Percentiles rank a stretch among this genome's conserved stretches.
phyloP scores from a whole-genome alignment of 2,329 filamentous ascomycete genomes.

The Penicillium sp. region DNA sequence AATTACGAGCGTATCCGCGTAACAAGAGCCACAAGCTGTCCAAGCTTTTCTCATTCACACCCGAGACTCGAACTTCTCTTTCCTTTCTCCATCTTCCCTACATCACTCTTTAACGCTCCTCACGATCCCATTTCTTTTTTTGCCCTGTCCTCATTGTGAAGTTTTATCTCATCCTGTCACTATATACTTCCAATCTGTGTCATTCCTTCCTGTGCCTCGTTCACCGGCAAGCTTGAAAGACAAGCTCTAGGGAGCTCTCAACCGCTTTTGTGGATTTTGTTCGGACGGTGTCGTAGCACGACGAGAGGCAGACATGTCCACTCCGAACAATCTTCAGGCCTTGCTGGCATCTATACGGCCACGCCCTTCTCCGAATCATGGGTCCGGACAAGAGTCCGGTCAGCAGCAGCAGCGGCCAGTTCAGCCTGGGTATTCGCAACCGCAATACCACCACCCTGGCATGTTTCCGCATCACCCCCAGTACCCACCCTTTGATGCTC shows the following conservation, averaged over 20 bases:
- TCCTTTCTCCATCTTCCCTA: constrained; percentile 20
- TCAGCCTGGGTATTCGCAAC: constrained; percentile 15
- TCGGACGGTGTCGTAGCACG: constrained; percentile 29
- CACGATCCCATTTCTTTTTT: constrained; percentile 6
- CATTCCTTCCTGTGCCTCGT: constrained; percentile 10
- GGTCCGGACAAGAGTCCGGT: constrained; percentile 29
- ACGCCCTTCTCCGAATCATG: constrained; percentile 37
- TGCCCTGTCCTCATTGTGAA: not conserved
- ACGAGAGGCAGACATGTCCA: constrained; percentile 48
- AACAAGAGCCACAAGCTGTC: constrained; percentile 9
- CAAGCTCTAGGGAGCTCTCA: constrained; percentile 27
- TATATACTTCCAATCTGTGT: constrained; percentile 15
- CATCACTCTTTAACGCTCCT: constrained; percentile 15
- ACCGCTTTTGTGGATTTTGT: constrained; percentile 26
- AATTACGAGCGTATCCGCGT: not conserved
- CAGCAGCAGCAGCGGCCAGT: constrained; percentile 27
- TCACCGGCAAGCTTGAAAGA: constrained; percentile 28
- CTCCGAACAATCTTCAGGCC: constrained; percentile 48
- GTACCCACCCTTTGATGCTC: constrained; percentile 31
- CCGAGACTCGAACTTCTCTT: constrained; percentile 11
- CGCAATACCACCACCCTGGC: constrained; percentile 21
- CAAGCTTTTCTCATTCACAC: constrained; percentile 18
- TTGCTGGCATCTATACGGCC: constrained; percentile 48
- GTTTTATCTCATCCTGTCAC: constrained; percentile 13
- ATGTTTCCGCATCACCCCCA: constrained; percentile 32